Base-by-base conservation (phyloP, 1,139 yeast genomes). In the Groenewaldozyma sp. region DNA sequence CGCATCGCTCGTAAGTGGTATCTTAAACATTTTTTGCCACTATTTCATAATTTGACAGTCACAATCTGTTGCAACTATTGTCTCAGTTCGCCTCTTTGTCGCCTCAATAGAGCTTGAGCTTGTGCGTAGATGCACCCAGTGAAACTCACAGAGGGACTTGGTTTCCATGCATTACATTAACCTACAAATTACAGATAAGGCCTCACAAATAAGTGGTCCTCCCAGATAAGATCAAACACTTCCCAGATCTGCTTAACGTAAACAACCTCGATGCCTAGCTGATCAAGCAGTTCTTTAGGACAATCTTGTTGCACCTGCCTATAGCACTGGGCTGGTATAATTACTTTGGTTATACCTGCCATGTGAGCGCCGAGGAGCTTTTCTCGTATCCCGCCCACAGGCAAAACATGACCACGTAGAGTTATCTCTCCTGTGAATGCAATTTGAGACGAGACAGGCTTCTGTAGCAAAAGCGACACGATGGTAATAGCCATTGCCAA, bases 361-460 rank as follows among this genome's bases (percentile, higher is more conserved):
- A 82, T 67, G 52, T 83, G 88, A 1, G 95, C 95, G 1, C 95
- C 95, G 37, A 83, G 67, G 37, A 86, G 64, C 60, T 86, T 86
- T 58, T 86, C 95, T 43, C 82, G 76, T 26, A 87, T 71, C 1
- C 96, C 96, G 4, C 96, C 96, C 50, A 87, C 87, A 3, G 94
- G 94, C 39, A 87, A 66, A 0, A 87, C 83, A 52, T 82, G 74
- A 2, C 96, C 95, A 28, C 95, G 69, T 19, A 87, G 68, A 0
- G 95, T 84, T 49, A 87, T 79, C 56, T 87, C 96, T 3, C 96
- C 96, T 0, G 96, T 87, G 95, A 87, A 83, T 42, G 96, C 95
- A 43, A 84, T 64, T 41, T 73, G 70, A 11, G 73, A 61, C 4
- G 82, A 78, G 10, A 86, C 82, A 0, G 87, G 79, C 45, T 70